Percentiles rank a stretch among this genome's conserved stretches.
These are phyloP conservation scores for Claviceps citrina DNA, from an alignment of 2,329 filamentous ascomycete species.

Conservation along the genomic window DNA sequence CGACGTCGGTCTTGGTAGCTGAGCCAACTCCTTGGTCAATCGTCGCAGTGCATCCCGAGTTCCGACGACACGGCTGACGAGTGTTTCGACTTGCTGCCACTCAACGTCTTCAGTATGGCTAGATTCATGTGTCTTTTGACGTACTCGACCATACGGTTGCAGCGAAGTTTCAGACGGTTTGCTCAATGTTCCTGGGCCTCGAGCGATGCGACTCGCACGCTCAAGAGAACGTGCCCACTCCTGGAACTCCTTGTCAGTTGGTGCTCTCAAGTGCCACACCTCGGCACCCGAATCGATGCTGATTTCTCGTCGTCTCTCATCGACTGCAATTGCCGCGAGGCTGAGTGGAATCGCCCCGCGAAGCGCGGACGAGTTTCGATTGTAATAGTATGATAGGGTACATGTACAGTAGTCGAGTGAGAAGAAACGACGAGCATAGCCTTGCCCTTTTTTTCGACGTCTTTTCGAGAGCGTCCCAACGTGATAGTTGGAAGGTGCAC, in stretches of 20 bases:
- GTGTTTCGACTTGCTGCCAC: constrained; percentile 72
- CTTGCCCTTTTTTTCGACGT: constrained; percentile 82
- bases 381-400: constrained; percentile 92
- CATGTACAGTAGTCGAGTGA: constrained; percentile 89
- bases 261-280: constrained; percentile 84
- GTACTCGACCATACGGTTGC: constrained; percentile 14
- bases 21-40: constrained; percentile 70
- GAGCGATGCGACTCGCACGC: constrained; percentile 54
- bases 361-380: constrained; percentile 80
- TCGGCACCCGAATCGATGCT: constrained; percentile 94
- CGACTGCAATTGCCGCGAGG: constrained; percentile 77
- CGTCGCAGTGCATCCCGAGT: constrained; percentile 78
- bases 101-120: constrained; percentile 54
- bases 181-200: constrained; percentile 30
- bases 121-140: constrained; percentile 16
- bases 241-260: constrained; percentile 68
- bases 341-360: constrained; percentile 86
- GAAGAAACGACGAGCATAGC: constrained; percentile 86
- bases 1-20: constrained; percentile 20
- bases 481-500: constrained; percentile 44
- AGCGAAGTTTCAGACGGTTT: constrained; percentile 14
- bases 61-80: constrained; percentile 75
- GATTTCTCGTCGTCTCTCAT: constrained; percentile 78
- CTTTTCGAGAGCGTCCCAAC: constrained; percentile 80
- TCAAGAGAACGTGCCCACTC: constrained; percentile 81